phyloP scores from a whole-genome alignment of 768 basidiomycete genomes.

The Pleurotus citrinopileatus region DNA sequence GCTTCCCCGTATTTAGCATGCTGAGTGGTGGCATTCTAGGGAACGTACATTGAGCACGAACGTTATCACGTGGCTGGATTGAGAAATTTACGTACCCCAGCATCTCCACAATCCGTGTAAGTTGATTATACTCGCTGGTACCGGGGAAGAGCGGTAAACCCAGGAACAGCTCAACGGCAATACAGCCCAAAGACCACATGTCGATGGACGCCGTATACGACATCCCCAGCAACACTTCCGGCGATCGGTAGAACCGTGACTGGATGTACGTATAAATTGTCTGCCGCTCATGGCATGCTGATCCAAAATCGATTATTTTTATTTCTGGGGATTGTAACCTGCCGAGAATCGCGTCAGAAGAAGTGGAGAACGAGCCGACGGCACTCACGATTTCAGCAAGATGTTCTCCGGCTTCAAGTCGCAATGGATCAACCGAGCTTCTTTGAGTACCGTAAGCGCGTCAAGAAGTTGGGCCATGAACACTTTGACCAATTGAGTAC shows the following conservation, averaged over 20 bases:
- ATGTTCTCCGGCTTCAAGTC: conserved; percentile 99
- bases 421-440: conserved; percentile 95
- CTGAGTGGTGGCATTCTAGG: conserved; percentile 82
- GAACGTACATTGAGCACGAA: neutral
- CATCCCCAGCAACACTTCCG: conserved; percentile 93
- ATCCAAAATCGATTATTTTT: conserved; percentile 99
- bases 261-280: conserved; percentile 99
- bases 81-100: conserved; percentile 68
- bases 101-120: conserved; percentile 97
- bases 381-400: conserved; percentile 82
- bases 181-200: conserved; percentile 99
- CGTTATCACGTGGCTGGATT: neutral
- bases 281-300: conserved; percentile 97
- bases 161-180: conserved; percentile 96
- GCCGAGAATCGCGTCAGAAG: conserved; percentile 4
- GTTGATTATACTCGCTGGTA: conserved; percentile 98
- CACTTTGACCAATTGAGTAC: conserved; percentile 96
- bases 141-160: conserved; percentile 97
- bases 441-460: conserved; percentile 88
- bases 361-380: neutral
- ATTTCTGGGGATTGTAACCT: conserved; percentile 97
- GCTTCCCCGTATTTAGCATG: conserved; percentile 96
- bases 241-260: conserved; percentile 96
- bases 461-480: conserved; percentile 96
- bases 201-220: conserved; percentile 95